These are phyloP conservation scores for Isabelozyma rhagii DNA, from an alignment of 805 yeast genomes.

Conservation along the genomic window DNA sequence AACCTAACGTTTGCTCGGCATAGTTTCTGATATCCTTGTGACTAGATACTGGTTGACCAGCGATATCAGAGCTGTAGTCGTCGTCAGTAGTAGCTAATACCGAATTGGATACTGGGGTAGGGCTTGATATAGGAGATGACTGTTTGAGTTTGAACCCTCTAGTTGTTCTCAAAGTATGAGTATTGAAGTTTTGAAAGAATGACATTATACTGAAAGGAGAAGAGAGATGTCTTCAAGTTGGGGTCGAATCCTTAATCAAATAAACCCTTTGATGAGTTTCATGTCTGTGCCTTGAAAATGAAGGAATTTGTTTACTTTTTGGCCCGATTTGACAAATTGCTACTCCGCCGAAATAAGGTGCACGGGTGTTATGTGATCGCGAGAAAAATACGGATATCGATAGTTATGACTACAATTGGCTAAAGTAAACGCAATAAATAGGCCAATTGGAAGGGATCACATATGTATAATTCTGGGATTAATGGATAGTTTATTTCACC, in stretches of 20 bases:
- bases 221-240: neutral
- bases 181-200: slow-evolving; percentile 42
- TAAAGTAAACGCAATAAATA: too few relatives aligned
- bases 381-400: too few relatives aligned
- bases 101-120: slow-evolving; percentile 33
- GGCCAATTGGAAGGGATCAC: too few relatives aligned
- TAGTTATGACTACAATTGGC: too few relatives aligned
- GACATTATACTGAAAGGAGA: slow-evolving; percentile 28
- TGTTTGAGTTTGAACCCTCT: slow-evolving; percentile 43
- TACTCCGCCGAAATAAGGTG: slow-evolving; percentile 56
- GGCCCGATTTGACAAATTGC: neutral
- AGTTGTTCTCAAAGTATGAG: slow-evolving; percentile 40
- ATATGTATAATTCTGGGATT: too few relatives aligned
- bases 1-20: slow-evolving; percentile 94
- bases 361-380: slow-evolving; percentile 14
- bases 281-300: neutral
- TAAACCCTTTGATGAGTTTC: neutral
- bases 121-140: slow-evolving; percentile 36
- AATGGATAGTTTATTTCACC: too few relatives aligned
- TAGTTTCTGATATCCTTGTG: slow-evolving; percentile 79
- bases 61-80: slow-evolving; percentile 10
- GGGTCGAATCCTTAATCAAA: too few relatives aligned
- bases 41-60: slow-evolving; percentile 34
- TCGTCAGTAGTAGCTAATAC: slow-evolving; percentile 22
- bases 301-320: neutral